These are phyloP conservation scores for Hymenoscyphus scutula DNA, from an alignment of 2,329 filamentous ascomycete genomes.

Conservation along the genomic window DNA sequence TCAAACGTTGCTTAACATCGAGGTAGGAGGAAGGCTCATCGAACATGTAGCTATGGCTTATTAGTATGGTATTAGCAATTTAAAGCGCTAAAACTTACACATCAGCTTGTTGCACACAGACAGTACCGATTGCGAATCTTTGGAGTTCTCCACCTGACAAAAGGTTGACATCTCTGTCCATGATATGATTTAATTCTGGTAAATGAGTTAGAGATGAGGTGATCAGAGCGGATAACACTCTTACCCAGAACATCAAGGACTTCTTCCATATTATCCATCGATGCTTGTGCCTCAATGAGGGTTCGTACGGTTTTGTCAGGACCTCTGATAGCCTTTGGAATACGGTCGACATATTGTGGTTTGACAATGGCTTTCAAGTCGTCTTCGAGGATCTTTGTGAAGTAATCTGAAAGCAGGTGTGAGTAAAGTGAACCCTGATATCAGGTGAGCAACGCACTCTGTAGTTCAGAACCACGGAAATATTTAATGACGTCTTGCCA, in stretches of 20 bases:
- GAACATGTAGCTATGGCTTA: conserved; percentile 74
- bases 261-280: conserved; percentile 77
- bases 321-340: conserved; percentile 86
- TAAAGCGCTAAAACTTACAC: conserved; percentile 51
- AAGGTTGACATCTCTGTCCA: conserved; percentile 84
- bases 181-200: conserved; percentile 78
- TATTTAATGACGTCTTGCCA: conserved; percentile 99
- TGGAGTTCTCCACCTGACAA: conserved; percentile 98
- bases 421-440: not conserved
- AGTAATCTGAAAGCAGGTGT: conserved; percentile 68
- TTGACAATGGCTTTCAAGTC: conserved; percentile 97
- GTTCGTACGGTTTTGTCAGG: conserved; percentile 75
- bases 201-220: not conserved
- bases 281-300: conserved; percentile 72
- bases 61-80: not conserved
- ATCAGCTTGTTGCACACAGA: conserved; percentile 93
- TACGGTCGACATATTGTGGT: conserved; percentile 96
- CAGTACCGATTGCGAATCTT: conserved; percentile 93
- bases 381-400: conserved; percentile 96
- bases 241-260: conserved; percentile 75
- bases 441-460: conserved; percentile 61
- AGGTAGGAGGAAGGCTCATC: conserved; percentile 98
- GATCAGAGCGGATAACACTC: not conserved
- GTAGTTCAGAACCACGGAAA: conserved; percentile 94
- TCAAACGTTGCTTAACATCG: conserved; percentile 98